Conservation (phyloP, 2,329 filamentous ascomycete genomes). For the Pyrenochaeta sp. region DNA sequence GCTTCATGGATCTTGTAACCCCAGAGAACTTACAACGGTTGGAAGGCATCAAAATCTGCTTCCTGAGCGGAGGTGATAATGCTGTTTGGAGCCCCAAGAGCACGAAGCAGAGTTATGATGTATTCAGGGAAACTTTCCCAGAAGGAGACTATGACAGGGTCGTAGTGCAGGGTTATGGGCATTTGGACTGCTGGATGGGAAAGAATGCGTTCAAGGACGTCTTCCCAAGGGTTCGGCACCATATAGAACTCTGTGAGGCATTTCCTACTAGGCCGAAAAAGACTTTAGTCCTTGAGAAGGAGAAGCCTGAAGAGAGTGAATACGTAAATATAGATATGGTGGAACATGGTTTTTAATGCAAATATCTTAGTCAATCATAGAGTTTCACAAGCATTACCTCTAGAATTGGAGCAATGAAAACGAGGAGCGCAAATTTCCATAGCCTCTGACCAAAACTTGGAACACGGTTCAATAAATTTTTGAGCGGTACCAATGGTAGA, state of each 20-base stretch:
- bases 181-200: conserved; percentile 71
- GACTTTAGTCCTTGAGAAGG: no score
- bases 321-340: no score
- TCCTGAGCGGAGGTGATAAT: conserved; percentile 49
- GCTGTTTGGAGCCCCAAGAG: conserved; percentile 63
- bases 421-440: no score
- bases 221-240: conserved; percentile 59
- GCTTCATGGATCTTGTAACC: conserved; percentile 11
- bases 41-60: conserved; percentile 15
- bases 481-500: no score
- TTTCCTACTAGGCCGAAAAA: no score
- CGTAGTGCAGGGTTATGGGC: conserved; percentile 66
- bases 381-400: no score
- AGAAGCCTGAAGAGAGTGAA: no score
- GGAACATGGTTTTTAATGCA: no score
- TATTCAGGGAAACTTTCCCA: conserved; percentile 63
- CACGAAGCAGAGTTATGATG: conserved; percentile 64
- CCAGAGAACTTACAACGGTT: conserved; percentile 13
- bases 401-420: no score
- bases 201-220: conserved; percentile 67
- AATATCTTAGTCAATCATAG: no score
- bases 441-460: no score
- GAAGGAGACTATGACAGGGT: conserved; percentile 58
- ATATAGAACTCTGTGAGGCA: conserved; percentile 8
- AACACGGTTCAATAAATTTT: no score